Percentiles rank a stretch among this genome's conserved stretches.
phyloP scores from a whole-genome alignment of 305 asterid species.

The Fraxinus floribunda region DNA sequence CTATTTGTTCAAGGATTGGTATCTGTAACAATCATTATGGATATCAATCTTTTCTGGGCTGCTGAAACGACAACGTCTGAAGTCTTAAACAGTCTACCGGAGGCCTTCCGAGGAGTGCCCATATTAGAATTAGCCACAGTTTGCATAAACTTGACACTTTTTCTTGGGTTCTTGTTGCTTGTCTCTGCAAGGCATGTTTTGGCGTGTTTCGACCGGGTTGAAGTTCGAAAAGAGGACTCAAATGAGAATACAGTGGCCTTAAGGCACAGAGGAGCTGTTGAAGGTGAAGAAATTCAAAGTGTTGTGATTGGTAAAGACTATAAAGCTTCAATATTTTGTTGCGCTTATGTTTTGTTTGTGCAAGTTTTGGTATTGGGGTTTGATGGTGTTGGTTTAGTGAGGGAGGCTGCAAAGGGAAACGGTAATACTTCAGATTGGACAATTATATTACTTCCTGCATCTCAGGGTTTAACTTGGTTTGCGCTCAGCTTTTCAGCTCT shows the following conservation, averaged over 20 bases:
- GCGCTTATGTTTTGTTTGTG: constrained; percentile 66
- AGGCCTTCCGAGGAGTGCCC: constrained; percentile 47
- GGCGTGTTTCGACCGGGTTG: constrained; percentile 57
- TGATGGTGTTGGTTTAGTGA: constrained; percentile 55
- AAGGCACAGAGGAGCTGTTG: constrained; percentile 32
- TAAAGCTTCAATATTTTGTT: constrained; percentile 57
- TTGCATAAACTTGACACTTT: constrained; percentile 71
- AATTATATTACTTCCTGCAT: constrained; percentile 54
- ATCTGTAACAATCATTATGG: constrained; percentile 57
- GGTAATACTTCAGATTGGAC: constrained; percentile 46
- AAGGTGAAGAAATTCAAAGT: constrained; percentile 50
- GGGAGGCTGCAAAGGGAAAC: constrained; percentile 39
- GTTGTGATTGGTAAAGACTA: constrained; percentile 55
- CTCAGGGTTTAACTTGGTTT: constrained; percentile 70
- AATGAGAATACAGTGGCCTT: constrained; percentile 30
- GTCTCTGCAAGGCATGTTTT: constrained; percentile 66
- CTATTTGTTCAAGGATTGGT: constrained; percentile 48
- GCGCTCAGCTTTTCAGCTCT: constrained; percentile 65
- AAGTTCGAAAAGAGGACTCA: constrained; percentile 51
- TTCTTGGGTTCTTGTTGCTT: constrained; percentile 59
- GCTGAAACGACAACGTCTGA: constrained; percentile 28
- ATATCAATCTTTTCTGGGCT: constrained; percentile 54
- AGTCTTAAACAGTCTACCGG: constrained; percentile 31
- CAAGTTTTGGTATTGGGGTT: constrained; percentile 61
- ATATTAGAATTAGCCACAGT: constrained; percentile 65